Base-by-base conservation (phyloP, 2,329 filamentous ascomycete species). In the Arthroderma sp. region DNA sequence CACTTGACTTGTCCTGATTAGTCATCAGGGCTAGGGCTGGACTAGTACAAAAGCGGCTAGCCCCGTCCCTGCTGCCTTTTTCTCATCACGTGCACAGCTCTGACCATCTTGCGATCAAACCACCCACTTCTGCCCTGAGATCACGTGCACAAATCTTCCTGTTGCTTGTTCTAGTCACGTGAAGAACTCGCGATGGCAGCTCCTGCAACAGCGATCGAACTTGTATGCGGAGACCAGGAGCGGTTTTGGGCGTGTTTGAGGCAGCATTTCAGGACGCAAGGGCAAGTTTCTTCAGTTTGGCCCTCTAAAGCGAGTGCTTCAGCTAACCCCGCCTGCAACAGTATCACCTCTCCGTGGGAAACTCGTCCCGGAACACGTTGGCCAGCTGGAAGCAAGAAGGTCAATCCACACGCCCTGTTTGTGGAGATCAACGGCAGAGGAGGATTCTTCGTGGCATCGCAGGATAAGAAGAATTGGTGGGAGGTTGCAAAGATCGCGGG, bases 401-500 rank as follows among this genome's bases (percentile, higher is more conserved):
- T 59, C 31, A 28, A 58, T 25, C 55, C 57, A n/a, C 51, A 58
- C 53, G n/a, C 6, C 8, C 56, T 61, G 8, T 63, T 61, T 33
- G 6, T 54, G 17, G 49, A 55, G 33, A 56, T 61, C 8, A 4
- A 41, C 2, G 35, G 19, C n/a, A 44, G 52, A 28, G 60, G 57
- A 37, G 60, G 61, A 13, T 58, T 58, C 54, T 17, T 57, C 39
- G 8, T 49, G 28, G 57, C 55, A 31, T 61, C 60, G 23, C 8
- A 2, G 33, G 51, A 58, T 38, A 61, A 61, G 57, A 52, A 39
- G 33, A 60, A 57, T 37, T 61, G 61, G 61, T 59, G 55, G 53
- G 51, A 11, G n/a, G 28, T 55, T 5, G 58, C 53, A 1, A 19
- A 44, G 15, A 25, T 33, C 5, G 15, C 54, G 5, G 54, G 58